phyloP scores from a whole-genome alignment of 163 green algal genomes.

The Scenedesmus sp. region DNA sequence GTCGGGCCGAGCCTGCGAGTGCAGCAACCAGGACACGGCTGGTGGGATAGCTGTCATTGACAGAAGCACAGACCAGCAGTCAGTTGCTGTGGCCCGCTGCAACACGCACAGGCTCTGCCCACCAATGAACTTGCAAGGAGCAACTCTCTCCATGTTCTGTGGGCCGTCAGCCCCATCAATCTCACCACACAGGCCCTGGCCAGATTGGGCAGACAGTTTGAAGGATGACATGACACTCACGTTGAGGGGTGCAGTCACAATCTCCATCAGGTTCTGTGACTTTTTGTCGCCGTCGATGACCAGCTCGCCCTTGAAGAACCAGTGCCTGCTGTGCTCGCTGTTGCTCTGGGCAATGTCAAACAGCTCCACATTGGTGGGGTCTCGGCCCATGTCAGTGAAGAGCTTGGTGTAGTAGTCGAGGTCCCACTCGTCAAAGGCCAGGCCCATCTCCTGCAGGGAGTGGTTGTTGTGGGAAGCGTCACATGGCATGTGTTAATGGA shows the following conservation, averaged over 20 bases:
- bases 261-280: constrained; percentile 89
- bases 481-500: not conserved
- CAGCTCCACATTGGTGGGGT: constrained; percentile 99
- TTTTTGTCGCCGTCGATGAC: constrained; percentile 89
- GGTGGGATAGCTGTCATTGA: too few relatives aligned
- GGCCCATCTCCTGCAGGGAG: constrained; percentile 87
- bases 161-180: too few relatives aligned
- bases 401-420: constrained; percentile 94
- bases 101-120: too few relatives aligned
- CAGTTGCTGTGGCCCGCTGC: not conserved
- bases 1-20: constrained; percentile 31
- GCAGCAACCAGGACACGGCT: too few relatives aligned
- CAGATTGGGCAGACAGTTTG: too few relatives aligned
- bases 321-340: constrained; percentile 94
- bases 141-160: too few relatives aligned
- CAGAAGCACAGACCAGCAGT: too few relatives aligned
- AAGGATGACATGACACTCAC: not conserved
- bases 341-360: constrained; percentile 98
- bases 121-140: too few relatives aligned
- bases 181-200: too few relatives aligned
- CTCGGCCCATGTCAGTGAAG: constrained; percentile 90
- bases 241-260: constrained; percentile 86
- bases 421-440: constrained; percentile 98
- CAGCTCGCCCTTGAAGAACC: constrained; percentile 96
- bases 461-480: too few relatives aligned